Conservation (phyloP, 352 stramenopile genomes). For the Globisporangium camurandrum region DNA sequence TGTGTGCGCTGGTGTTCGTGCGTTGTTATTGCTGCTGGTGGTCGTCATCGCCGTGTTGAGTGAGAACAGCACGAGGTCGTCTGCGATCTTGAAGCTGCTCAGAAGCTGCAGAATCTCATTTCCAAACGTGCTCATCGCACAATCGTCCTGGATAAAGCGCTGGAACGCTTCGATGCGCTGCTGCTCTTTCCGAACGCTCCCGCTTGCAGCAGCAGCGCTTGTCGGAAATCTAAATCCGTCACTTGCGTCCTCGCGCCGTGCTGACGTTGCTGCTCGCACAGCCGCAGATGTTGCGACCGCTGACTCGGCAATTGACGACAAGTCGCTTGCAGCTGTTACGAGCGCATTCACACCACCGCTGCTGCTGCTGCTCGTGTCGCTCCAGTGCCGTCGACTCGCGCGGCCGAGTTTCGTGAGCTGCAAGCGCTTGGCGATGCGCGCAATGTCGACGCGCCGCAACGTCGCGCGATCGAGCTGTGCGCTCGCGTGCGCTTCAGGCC, state of each 20-base stretch:
- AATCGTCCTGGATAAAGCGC: conserved; percentile 52
- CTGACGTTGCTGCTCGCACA: too few species aligned
- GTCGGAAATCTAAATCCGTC: conserved; percentile 24
- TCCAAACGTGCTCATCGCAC: conserved; percentile 50
- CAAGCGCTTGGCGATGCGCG: conserved; percentile 30
- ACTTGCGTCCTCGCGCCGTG: conserved; percentile 36
- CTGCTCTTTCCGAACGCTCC: conserved; percentile 23
- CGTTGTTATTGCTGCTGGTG: conserved; percentile 10
- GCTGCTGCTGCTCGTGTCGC: conserved; percentile 11
- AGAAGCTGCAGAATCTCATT: conserved; percentile 52
- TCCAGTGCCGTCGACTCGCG: conserved; percentile 42
- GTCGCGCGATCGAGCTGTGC: conserved; percentile 48
- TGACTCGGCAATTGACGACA: conserved; percentile 19
- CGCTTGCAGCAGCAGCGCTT: background rate
- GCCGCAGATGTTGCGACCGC: too few species aligned
- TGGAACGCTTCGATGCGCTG: conserved; percentile 34
- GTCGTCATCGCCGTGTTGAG: conserved; percentile 68
- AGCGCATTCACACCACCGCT: conserved; percentile 9
- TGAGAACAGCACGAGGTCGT: conserved; percentile 49
- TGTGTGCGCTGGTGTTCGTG: conserved; percentile 15
- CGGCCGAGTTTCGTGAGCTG: conserved; percentile 35
- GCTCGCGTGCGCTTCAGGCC: conserved; percentile 55
- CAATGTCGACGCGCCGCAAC: conserved; percentile 49
- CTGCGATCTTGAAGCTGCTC: conserved; percentile 45
- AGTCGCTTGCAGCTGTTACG: conserved; percentile 1